Evolutionary conservation across 2,329 filamentous ascomycete genomes (phyloP).

Genomic region (Aspergillus chevalieri): DNA sequence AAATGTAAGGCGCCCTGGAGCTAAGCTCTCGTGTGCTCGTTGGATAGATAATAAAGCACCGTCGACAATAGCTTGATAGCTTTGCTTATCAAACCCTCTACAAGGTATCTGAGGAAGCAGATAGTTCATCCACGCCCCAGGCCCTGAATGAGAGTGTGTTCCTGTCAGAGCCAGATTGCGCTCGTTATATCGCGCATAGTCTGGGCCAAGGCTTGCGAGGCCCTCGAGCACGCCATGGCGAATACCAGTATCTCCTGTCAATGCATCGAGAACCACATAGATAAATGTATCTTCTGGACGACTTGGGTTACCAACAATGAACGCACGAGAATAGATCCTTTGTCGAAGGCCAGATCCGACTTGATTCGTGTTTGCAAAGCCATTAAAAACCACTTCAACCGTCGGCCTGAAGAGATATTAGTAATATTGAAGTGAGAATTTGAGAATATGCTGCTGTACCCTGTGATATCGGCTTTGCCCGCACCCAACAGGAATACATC

Average conservation of each 20-base stretch:
- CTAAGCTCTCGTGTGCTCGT: conserved; percentile 67
- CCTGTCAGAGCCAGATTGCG: conserved; percentile 85
- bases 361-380: conserved; percentile 82
- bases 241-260: conserved; percentile 83
- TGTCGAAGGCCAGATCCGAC: conserved; percentile 78
- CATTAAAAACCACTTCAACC: conserved; percentile 85
- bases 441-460: conserved; percentile 37
- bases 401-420: conserved; percentile 54
- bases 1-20: conserved; percentile 64
- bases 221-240: conserved; percentile 79
- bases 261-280: conserved; percentile 81
- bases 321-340: conserved; percentile 79
- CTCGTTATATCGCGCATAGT: conserved; percentile 68
- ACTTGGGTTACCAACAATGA: conserved; percentile 69
- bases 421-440: conserved; percentile 2
- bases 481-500: conserved; percentile 59
- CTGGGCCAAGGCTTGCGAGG: conserved; percentile 60
- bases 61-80: conserved; percentile 82
- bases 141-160: conserved; percentile 87
- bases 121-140: conserved; percentile 92
- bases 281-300: conserved; percentile 67
- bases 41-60: conserved; percentile 76
- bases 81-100: conserved; percentile 77
- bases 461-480: conserved; percentile 67
- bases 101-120: conserved; percentile 85